These are phyloP conservation scores for Penicillium robsamsonii DNA, from an alignment of 495 filamentous ascomycete species.

Conservation along the genomic window DNA sequence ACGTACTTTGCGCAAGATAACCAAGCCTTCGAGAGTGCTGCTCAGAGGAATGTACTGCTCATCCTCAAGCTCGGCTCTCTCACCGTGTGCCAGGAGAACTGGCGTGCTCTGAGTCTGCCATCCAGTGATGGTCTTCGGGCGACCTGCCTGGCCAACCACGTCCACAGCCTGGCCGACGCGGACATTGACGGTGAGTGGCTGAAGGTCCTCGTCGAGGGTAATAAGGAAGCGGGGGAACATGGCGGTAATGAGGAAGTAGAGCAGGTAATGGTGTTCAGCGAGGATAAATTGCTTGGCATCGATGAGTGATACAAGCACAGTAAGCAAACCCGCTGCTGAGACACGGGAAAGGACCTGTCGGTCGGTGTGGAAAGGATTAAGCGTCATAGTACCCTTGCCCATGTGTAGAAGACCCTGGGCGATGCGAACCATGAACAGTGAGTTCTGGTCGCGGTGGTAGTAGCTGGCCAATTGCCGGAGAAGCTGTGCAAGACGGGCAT, in stretches of 20 bases:
- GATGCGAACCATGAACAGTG: constrained; percentile 98
- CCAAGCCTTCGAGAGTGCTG: constrained; percentile 88
- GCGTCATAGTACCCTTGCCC: constrained; percentile 95
- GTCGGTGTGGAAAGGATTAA: constrained; percentile 98
- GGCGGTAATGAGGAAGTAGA: constrained; percentile 96
- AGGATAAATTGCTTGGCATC: constrained; percentile 95
- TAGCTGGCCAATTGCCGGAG: constrained; percentile 94
- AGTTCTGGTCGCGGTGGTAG: constrained; percentile 93
- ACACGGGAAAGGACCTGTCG: constrained; percentile 92
- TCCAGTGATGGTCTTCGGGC: constrained; percentile 97
- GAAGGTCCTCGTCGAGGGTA: constrained; percentile 89
- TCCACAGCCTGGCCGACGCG: constrained; percentile 97
- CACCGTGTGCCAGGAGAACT: constrained; percentile 86
- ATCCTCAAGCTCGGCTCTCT: constrained; percentile 94
- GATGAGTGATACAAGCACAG: constrained; percentile 86
- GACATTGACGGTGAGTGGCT: constrained; percentile 93
- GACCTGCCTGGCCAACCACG: constrained; percentile 93
- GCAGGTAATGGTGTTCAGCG: constrained; percentile 83
- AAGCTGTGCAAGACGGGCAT: constrained; percentile 91
- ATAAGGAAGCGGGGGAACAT: constrained; percentile 97
- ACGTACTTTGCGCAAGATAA: constrained; percentile 92
- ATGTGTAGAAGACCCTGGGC: constrained; percentile 97
- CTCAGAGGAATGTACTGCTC: constrained; percentile 93
- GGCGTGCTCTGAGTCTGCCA: constrained; percentile 99
- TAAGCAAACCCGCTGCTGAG: constrained; percentile 82